Conservation (phyloP, 345 rosid genomes). For the Citrus mangshanensis region DNA sequence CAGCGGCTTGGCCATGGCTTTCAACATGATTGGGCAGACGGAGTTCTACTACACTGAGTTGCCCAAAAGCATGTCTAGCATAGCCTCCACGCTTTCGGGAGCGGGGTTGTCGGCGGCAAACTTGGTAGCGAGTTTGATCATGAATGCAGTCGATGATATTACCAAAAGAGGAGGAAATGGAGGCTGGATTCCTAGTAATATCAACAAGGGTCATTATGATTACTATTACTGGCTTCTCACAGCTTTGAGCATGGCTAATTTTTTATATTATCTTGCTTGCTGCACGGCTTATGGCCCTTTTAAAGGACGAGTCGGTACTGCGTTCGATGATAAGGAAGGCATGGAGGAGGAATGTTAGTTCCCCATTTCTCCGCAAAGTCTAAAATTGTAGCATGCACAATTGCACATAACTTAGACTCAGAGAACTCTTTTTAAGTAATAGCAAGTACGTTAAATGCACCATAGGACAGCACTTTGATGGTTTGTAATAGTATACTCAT, state of each 20-base stretch:
- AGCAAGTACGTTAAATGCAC: no score
- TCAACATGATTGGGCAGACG: conserved; percentile 37
- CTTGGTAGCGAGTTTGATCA: conserved; percentile 39
- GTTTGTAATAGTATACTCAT: background rate
- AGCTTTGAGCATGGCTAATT: conserved; percentile 32
- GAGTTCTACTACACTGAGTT: conserved; percentile 53
- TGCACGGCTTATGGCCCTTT: conserved; percentile 44
- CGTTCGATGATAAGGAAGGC: background rate
- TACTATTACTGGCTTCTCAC: conserved; percentile 47
- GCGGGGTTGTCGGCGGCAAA: conserved; percentile 30
- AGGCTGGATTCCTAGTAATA: conserved; percentile 48
- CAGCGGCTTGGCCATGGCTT: conserved; percentile 41
- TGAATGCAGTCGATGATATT: conserved; percentile 25
- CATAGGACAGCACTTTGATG: background rate
- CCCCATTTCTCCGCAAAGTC: background rate
- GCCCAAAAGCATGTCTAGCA: conserved; percentile 53
- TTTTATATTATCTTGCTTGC: conserved; percentile 34
- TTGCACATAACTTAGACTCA: no score
- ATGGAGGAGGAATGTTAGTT: background rate
- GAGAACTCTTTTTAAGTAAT: background rate
- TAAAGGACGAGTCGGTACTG: background rate
- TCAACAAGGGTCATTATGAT: conserved; percentile 52
- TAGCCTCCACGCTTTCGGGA: conserved; percentile 32
- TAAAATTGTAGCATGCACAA: no score
- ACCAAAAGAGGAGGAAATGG: conserved; percentile 22